These are phyloP conservation scores for Nicotiana obtusifolia DNA, from an alignment of 257 asterid genomes.

Conservation along the genomic window DNA sequence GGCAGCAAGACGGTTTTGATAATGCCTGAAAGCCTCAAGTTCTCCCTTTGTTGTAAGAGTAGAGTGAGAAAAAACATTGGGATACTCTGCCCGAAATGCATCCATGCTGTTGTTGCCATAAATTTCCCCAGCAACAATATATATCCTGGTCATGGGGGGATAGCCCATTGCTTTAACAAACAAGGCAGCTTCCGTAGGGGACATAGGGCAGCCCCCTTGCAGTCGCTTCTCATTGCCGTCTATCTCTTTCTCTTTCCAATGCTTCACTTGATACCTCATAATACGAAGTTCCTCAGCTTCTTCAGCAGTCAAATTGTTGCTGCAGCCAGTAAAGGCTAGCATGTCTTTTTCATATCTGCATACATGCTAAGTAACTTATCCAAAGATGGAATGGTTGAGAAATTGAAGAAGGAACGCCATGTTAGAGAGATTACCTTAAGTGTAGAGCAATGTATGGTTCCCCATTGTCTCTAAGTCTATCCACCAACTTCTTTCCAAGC, in stretches of 20 bases:
- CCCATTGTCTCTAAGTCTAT: conserved; percentile 27
- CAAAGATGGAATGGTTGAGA: not conserved
- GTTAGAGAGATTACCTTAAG: conserved; percentile 36
- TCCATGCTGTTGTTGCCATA: conserved; percentile 53
- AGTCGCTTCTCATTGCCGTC: conserved; percentile 33
- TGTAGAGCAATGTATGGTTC: conserved; percentile 63
- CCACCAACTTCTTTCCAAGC: conserved; percentile 43
- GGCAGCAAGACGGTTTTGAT: conserved; percentile 72
- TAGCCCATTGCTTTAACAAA: conserved; percentile 70
- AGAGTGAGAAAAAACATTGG: conserved; percentile 48
- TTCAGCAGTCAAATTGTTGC: conserved; percentile 35
- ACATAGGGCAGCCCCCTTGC: conserved; percentile 60
- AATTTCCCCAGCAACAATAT: conserved; percentile 63
- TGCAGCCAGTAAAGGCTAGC: conserved; percentile 80
- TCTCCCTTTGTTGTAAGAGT: conserved; percentile 46
- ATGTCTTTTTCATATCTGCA: conserved; percentile 68
- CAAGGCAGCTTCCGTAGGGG: conserved; percentile 67
- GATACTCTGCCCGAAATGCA: conserved; percentile 35
- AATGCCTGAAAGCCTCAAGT: conserved; percentile 29
- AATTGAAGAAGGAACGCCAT: not conserved
- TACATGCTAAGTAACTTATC: not conserved
- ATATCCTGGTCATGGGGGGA: conserved; percentile 38
- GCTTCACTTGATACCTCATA: conserved; percentile 48
- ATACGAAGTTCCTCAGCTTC: conserved; percentile 48
- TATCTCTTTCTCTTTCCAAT: conserved; percentile 62